Base-by-base conservation (phyloP, 1,284 basidiomycete genomes). In the Thelephora terrestris region DNA sequence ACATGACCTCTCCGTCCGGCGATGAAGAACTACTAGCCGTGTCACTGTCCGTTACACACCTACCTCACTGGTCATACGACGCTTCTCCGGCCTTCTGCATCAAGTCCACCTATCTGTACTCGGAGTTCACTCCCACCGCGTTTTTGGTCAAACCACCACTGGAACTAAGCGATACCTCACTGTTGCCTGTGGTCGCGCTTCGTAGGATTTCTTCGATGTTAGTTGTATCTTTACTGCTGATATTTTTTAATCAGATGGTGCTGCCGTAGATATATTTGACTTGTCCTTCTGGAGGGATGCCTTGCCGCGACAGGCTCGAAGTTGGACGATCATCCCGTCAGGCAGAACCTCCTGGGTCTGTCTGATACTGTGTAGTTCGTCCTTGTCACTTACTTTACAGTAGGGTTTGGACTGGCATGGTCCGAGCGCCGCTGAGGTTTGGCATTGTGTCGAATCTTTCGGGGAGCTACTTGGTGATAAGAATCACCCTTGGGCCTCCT, bases 391-490 rank as follows among this genome's bases (percentile, higher is more conserved):
- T 46, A 42, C 37, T 27, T 12, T 16, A 23, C 39, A 47, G 29
- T 9, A 90, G 87, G 89, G 89, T 5, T 71, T 89, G 46, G 89
- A 91, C 60, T 91, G 89, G 88, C 89, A 89, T 57, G 85, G 87
- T 0, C 78, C 80, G 1, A 86, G 83, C 50, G 64, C 79, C 1
- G 59, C 65, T 17, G 84, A 90, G 55, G 79, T 76, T 0, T 85
- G 76, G 73, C 61, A 55, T 12, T 61, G 74, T 6, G 63, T 85
- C 1, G 71, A 74, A 40, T 77, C 85, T 2, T 61, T 87, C 23
- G 25, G 12, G 20, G n/a, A 42, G 20, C 12, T 42, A 42, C 39
- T 42, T 5, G 6, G 25, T 25, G 25, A 21, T 6, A 18, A 42
- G n/a, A 42, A n/a, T 7, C 39, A 9, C 20, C n/a, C 39, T 61